These are phyloP conservation scores for Salicornia ramosissima DNA, from an alignment of 148 eudicot genomes.

Conservation along the genomic window DNA sequence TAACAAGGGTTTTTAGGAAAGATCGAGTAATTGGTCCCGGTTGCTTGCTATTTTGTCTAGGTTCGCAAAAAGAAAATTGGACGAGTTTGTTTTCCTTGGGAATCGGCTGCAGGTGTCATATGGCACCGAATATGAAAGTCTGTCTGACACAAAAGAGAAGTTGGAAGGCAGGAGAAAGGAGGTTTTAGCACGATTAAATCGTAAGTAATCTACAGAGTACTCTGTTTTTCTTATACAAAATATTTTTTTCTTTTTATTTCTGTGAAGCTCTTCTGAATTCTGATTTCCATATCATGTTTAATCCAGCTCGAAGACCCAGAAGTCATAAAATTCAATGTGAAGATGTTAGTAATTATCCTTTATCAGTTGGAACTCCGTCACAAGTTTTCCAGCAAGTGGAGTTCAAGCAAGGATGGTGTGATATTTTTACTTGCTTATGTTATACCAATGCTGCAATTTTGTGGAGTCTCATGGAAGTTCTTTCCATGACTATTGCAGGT, in stretches of 20 bases:
- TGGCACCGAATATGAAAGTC: conserved; percentile 73
- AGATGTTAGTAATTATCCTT: conserved; percentile 26
- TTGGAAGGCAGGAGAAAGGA: conserved; percentile 81
- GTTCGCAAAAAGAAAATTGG: conserved; percentile 89
- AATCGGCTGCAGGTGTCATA: conserved; percentile 79
- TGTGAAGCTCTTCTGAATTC: not conserved
- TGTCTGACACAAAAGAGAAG: conserved; percentile 80
- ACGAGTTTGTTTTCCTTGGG: conserved; percentile 76
- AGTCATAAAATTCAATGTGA: conserved; percentile 24
- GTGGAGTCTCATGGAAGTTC: not conserved
- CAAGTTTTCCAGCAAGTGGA: conserved; percentile 22
- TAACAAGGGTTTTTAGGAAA: not conserved
- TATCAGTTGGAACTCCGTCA: conserved; percentile 24
- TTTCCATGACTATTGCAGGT: conserved; percentile 26
- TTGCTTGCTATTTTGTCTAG: conserved; percentile 29
- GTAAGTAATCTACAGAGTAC: conserved; percentile 31
- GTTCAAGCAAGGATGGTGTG: conserved; percentile 27
- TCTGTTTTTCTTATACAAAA: not conserved
- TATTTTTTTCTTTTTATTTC: not conserved
- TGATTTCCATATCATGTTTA: not conserved
- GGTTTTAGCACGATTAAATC: conserved; percentile 61
- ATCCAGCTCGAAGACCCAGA: conserved; percentile 56
- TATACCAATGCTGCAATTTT: not conserved
- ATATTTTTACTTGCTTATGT: not conserved
- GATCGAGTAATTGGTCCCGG: conserved; percentile 1